A percentile compares a stretch with the other conserved stretches of the same genome.
Evolutionary conservation across 805 yeast genomes (phyloP).

Genomic region (Barnettozyma pratensis): DNA sequence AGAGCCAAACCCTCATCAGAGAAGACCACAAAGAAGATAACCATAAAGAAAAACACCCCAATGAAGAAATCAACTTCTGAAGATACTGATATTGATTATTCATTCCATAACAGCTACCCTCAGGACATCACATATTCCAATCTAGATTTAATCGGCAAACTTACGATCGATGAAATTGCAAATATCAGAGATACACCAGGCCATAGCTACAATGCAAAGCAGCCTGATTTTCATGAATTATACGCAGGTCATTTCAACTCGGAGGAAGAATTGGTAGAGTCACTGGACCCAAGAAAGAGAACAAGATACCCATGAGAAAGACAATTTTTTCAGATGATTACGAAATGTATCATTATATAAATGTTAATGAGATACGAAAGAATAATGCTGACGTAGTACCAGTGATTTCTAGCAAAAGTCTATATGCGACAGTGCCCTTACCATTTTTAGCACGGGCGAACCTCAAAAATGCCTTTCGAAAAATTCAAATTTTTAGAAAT

Average conservation of each 20-base stretch:
- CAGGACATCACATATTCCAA: neutral
- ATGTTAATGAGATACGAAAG: neutral
- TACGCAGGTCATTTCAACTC: conserved; percentile 1
- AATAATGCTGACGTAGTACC: neutral
- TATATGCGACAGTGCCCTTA: no score
- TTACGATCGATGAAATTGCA: conserved; percentile 7
- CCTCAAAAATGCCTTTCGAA: no score
- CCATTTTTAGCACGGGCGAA: no score
- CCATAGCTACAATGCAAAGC: neutral
- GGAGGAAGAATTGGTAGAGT: conserved; percentile 5
- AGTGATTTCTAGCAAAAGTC: no score
- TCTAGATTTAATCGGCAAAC: neutral
- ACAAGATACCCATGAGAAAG: neutral
- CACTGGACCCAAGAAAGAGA: conserved; percentile 5
- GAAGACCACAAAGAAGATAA: neutral
- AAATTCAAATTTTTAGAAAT: no score
- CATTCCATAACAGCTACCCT: neutral
- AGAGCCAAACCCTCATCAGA: neutral
- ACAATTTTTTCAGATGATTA: neutral
- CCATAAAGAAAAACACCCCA: neutral
- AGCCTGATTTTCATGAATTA: neutral
- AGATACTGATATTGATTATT: neutral
- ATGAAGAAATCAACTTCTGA: neutral
- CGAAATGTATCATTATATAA: neutral
- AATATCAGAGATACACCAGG: conserved; percentile 2